phyloP scores from a whole-genome alignment of 2,329 filamentous ascomycete genomes.

The Xenosphaeropsis pyriputrescens region DNA sequence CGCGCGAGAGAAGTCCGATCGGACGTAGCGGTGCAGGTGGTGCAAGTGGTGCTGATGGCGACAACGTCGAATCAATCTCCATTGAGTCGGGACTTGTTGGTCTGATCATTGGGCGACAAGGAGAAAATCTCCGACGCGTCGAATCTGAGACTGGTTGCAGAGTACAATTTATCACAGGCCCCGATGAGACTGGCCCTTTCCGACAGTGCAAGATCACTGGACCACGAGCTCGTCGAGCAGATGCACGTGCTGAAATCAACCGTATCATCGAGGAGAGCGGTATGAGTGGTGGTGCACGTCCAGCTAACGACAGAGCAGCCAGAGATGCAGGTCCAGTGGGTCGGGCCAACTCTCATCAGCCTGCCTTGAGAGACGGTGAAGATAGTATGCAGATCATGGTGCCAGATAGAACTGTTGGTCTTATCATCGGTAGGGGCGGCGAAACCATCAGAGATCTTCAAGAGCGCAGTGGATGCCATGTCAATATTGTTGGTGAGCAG shows the following conservation, averaged over 20 bases:
- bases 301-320: slow-evolving; percentile 22
- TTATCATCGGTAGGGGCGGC: slow-evolving; percentile 87
- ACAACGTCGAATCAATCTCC: slow-evolving; percentile 67
- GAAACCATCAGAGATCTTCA: slow-evolving; percentile 89
- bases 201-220: slow-evolving; percentile 81
- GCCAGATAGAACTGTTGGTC: slow-evolving; percentile 77
- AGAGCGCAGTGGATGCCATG: slow-evolving; percentile 83
- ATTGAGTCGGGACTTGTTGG: slow-evolving; percentile 81
- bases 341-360: slow-evolving; percentile 18
- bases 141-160: slow-evolving; percentile 71
- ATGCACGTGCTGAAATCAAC: slow-evolving; percentile 72
- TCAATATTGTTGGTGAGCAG: slow-evolving; percentile 87
- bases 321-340: slow-evolving; percentile 14
- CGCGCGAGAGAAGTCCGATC: slow-evolving; percentile 43
- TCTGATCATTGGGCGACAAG: slow-evolving; percentile 79
- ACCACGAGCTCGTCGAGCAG: slow-evolving; percentile 51
- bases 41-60: slow-evolving; percentile 28
- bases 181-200: slow-evolving; percentile 54
- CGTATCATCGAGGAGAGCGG: slow-evolving; percentile 80
- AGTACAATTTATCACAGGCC: slow-evolving; percentile 75
- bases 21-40: slow-evolving; percentile 20
- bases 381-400: slow-evolving; percentile 90
- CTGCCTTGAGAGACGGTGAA: slow-evolving; percentile 60
- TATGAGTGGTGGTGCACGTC: slow-evolving; percentile 35
- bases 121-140: slow-evolving; percentile 76